Evolutionary conservation across 768 basidiomycete genomes (phyloP), one percentile per base, ranked within the genome.

Genomic region (Trametes sanguinea): DNA sequence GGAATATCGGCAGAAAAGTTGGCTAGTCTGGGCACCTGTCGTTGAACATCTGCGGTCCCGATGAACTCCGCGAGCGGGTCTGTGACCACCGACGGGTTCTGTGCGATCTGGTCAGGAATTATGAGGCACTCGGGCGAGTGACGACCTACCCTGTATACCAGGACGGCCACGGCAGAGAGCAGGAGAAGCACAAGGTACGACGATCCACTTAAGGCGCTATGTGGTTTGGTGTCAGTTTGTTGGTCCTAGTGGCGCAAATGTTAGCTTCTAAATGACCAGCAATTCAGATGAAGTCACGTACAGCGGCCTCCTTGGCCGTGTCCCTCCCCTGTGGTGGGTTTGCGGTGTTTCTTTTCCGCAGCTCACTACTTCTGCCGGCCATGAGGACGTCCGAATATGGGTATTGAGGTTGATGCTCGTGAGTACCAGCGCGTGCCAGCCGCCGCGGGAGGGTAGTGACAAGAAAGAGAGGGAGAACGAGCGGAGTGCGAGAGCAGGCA

Each of bases 1-100:
- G 73, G 67, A 6, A 77, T 69, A 70, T 95, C 94, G 0, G 87
- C 84, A 16, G 71, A 54, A 57, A 85, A 78, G 17, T 71, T 69
- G n/a, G 69, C 43, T 4, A 22, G n/a, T 27, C 44, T 53, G 3
- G 58, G 51, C 16, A 16, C 52, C 47, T 37, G 42, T 57, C 4
- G 42, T 9, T 37, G 37, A 11, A 27, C 46, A 2, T 55, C 60
- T 43, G 13, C 42, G 30, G 51, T 51, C 8, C 72, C 73, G 22
- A 70, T 68, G 30, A 74, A 58, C 43, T 63, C 60, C 27, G 51
- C 57, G 13, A 60, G 35, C 37, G 60, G 60, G 33, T 48, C 50
- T 3, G 44, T 57, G 3, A 60, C 56, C 22, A 65, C n/a, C 9
- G 57, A 45, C 14, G 62, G 56, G 29, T 65, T 57, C 57, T 63